Evolutionary conservation across 169 alveolate species (phyloP), one percentile per base, ranked within the genome.

Genomic region (Plasmodium knowlesi): DNA sequence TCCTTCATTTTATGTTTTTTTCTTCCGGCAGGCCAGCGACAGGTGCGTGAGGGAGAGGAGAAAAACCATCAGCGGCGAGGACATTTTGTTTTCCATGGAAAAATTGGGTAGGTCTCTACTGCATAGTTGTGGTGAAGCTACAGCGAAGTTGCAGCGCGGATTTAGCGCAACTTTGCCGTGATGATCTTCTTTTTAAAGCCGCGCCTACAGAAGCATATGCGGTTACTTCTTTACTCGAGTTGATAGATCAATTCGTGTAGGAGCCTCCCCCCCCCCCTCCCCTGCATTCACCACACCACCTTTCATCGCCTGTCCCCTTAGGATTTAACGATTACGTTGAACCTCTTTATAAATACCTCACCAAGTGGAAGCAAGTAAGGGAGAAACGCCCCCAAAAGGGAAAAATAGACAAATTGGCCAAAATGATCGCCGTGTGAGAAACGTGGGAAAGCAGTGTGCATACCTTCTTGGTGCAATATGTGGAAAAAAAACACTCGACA

Each of bases 41-140:
- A 97, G 96, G 83, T 98, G 99, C 92, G 88, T 95, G 37, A 93
- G 94, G 57, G 99, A 98, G 86, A 96, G 97, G 82, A 95, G 99
- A 76, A 98, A 98, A 92, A 98, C 99, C 16, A 97, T 98, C 32
- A 98, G 97, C 93, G 99, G 99, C 32, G 99, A 98, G 76, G 99
- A 98, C 93, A 94, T 98, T 25, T 83, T 98, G 19, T 92, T 96
- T 95, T 98, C 99, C 10, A 96, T 98, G 96, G 97, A 97, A 70
- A 96, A 96, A 57, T 95, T 98, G 53, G 99, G 99, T 2, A 96
- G 30, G 37, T n/a, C 76, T 22, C 71, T 19, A 82, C 6, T 32
- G 70, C 41, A 5, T 43, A 43, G n/a, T 43, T 43, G 16, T 43
- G 54, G 54, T 43, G 61, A 50, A 50, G 61, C 61, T 50, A 14